phyloP scores from a whole-genome alignment of 176 grass and related monocot species.

The Triticum dicoccoides region DNA sequence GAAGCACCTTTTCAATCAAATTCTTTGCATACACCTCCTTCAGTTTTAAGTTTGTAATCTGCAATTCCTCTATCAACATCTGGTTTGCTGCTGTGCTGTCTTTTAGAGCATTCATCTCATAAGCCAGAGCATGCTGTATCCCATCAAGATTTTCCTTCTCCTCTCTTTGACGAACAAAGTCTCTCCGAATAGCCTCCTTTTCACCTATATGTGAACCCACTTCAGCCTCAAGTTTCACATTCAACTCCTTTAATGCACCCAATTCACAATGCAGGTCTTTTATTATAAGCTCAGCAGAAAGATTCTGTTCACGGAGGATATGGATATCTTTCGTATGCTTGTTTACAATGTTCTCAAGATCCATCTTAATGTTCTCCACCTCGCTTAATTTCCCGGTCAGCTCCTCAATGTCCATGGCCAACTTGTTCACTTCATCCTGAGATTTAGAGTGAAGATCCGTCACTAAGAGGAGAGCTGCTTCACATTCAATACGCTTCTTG shows the following conservation, averaged over 20 bases:
- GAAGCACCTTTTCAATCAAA: constrained; percentile 65
- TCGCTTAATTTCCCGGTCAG: constrained; percentile 51
- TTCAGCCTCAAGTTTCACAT: constrained; percentile 53
- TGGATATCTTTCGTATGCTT: constrained; percentile 40
- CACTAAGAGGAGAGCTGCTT: constrained; percentile 41
- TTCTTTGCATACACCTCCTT: constrained; percentile 71
- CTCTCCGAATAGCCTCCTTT: constrained; percentile 64
- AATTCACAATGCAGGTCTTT: constrained; percentile 53
- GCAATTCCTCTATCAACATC: constrained; percentile 49
- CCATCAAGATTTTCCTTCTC: constrained; percentile 59
- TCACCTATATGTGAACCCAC: constrained; percentile 58
- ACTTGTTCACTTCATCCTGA: constrained; percentile 41
- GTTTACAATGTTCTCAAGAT: constrained; percentile 56
- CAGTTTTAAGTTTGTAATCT: constrained; percentile 59
- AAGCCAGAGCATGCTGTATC: constrained; percentile 42
- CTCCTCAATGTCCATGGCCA: constrained; percentile 40
- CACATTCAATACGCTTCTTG: constrained; percentile 38
- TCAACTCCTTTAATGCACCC: constrained; percentile 61
- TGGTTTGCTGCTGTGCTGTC: constrained; percentile 19
- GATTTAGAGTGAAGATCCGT: constrained; percentile 32
- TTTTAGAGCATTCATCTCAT: constrained; percentile 42
- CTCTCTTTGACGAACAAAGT: constrained; percentile 61
- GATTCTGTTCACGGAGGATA: constrained; percentile 40
- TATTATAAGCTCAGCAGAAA: constrained; percentile 40
- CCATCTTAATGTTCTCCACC: constrained; percentile 47